phyloP scores from a whole-genome alignment of 768 basidiomycete species.

The Calocybe indica region DNA sequence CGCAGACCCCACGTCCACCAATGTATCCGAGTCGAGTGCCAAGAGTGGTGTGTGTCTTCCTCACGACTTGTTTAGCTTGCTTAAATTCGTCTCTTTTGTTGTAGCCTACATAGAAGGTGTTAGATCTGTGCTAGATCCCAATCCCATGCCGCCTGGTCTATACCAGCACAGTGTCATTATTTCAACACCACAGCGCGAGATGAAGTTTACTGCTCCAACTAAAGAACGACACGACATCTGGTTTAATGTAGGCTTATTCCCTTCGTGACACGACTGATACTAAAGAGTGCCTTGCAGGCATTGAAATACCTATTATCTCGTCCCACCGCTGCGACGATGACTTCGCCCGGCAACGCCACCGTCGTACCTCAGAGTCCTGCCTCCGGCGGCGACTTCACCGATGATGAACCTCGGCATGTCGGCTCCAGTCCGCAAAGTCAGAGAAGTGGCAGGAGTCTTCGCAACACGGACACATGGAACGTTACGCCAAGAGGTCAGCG shows the following conservation, averaged over 20 bases:
- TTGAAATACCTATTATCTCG: slow-evolving; percentile 85
- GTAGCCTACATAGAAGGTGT: slow-evolving; percentile 92
- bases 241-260: slow-evolving; percentile 62
- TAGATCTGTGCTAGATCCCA: slow-evolving; percentile 86
- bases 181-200: slow-evolving; percentile 89
- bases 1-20: slow-evolving; percentile 84
- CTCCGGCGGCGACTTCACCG: slow-evolving; percentile 39
- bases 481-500: slow-evolving; percentile 73
- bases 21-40: slow-evolving; percentile 86
- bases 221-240: slow-evolving; percentile 97
- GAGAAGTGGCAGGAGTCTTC: slow-evolving; percentile 57
- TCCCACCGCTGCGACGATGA: slow-evolving; percentile 39
- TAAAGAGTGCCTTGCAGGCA: slow-evolving; percentile 47
- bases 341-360: slow-evolving; percentile 31
- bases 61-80: slow-evolving; percentile 1
- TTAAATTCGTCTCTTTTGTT: slow-evolving; percentile 7
- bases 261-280: slow-evolving; percentile 5
- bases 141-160: slow-evolving; percentile 92
- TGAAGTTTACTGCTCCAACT: slow-evolving; percentile 96
- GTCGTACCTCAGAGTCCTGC: slow-evolving; percentile 43
- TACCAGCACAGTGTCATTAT: slow-evolving; percentile 92
- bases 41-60: slow-evolving; percentile 79
- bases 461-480: slow-evolving; percentile 60
- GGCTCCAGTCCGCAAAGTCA: slow-evolving; percentile 68
- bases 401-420: slow-evolving; percentile 44